Evolutionary conservation across 768 basidiomycete genomes (phyloP), one percentile per base, ranked within the genome.

Genomic region (Antrodiella citrinella): DNA sequence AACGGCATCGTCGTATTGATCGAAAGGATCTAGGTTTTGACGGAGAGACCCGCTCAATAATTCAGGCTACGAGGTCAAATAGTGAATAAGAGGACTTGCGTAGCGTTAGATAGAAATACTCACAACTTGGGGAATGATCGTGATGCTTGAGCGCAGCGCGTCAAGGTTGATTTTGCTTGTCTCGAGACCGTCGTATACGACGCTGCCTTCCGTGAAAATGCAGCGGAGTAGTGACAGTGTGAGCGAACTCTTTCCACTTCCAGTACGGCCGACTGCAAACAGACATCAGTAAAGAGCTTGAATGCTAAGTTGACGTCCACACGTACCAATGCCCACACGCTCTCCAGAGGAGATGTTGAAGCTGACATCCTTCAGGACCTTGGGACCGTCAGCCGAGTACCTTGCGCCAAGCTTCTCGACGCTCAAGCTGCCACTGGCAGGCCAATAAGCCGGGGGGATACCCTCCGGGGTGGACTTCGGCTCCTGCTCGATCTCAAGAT

Each of bases 361-460:
- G 12, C 68, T 66, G 45, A 83, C 59, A 38, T 79, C 66, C 26
- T 80, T 73, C 9, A 83, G 65, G 0, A 83, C 79, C 19, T 69
- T 62, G 0, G 80, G 80, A 2, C 80, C 77, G 51, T 77, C 77
- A 19, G 47, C 43, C 21, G 69, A 71, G 54, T 77, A 78, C 44
- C 68, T 65, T 0, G 81, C 80, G 15, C 68, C 71, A 3, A 82
- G 65, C 42, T 74, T 70, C 54, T 81, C 73, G 4, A 79, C 73
- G 3, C 60, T 54, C 19, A 82, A 65, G 7, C 69, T 62, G 1
- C 81, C 81, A 20, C 74, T 76, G 1, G 79, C 66, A 1, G 81
- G 81, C 81, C 81, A 83, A 48, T 79, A 75, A 0, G 81, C 81
- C 4, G 81, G 78, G 0, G 81, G 81, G 15, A 69, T 59, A 4